Conservation (phyloP, 192 early-diverging fungal species). For the Backusella australiensis region DNA sequence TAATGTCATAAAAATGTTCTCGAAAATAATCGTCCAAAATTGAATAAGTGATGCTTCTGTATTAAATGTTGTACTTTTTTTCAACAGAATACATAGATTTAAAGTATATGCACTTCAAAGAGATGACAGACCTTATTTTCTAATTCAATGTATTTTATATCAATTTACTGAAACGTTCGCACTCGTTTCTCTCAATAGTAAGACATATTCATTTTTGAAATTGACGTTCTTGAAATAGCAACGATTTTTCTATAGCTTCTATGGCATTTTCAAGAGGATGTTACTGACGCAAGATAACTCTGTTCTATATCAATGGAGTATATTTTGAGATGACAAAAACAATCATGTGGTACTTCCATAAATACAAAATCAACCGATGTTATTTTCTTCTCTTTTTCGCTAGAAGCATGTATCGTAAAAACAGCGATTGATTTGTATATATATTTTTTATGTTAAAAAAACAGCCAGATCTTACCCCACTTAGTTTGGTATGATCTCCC, state of each 20-base stretch:
- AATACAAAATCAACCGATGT: no score
- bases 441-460: not conserved
- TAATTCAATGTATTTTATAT: no score
- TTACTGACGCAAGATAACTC: not conserved
- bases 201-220: no score
- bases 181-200: no score
- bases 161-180: no score
- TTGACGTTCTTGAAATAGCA: not conserved
- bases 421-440: not conserved
- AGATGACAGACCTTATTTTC: no score
- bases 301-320: not conserved
- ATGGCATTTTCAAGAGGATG: not conserved
- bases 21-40: not conserved
- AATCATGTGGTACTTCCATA: no score
- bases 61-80: no score
- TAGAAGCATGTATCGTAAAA: not conserved
- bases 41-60: not conserved
- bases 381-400: no score
- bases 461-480: not conserved
- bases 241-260: not conserved
- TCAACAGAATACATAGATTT: no score
- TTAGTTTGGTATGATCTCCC: not conserved
- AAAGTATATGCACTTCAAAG: no score
- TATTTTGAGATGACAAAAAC: no score
- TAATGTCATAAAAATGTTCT: not conserved